phyloP scores from a whole-genome alignment of 2,329 filamentous ascomycete genomes.

The Botrytis hyacinthi region DNA sequence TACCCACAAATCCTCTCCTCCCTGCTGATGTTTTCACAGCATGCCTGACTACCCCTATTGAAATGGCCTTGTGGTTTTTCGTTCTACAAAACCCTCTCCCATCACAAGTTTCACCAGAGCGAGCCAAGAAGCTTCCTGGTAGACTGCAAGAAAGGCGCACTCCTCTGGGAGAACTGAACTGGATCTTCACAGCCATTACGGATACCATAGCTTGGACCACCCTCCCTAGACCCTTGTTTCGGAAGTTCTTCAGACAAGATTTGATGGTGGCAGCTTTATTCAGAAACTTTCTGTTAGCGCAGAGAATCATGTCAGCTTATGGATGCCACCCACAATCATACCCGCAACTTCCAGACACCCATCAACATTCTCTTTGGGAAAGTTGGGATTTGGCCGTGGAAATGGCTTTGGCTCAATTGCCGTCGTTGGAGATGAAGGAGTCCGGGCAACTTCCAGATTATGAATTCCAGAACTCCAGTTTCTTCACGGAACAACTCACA shows the following conservation, averaged over 20 bases:
- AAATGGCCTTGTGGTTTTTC: slow-evolving; percentile 96
- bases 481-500: slow-evolving; percentile 95
- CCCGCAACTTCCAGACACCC: slow-evolving; percentile 88
- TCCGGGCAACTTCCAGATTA: slow-evolving; percentile 64
- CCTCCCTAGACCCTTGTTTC: slow-evolving; percentile 83
- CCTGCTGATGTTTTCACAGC: slow-evolving; percentile 95
- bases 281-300: slow-evolving; percentile 90
- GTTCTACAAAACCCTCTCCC: slow-evolving; percentile 77
- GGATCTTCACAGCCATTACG: slow-evolving; percentile 99
- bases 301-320: slow-evolving; percentile 94
- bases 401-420: slow-evolving; percentile 86
- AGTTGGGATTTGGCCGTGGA: slow-evolving; percentile 98
- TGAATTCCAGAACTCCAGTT: slow-evolving; percentile 90
- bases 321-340: slow-evolving; percentile 93
- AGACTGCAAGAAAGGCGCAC: slow-evolving; percentile 90
- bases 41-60: slow-evolving; percentile 93
- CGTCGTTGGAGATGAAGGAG: slow-evolving; percentile 77
- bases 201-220: slow-evolving; percentile 99
- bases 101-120: slow-evolving; percentile 68
- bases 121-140: slow-evolving; percentile 86
- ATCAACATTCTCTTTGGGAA: slow-evolving; percentile 91
- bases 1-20: slow-evolving; percentile 90
- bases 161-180: slow-evolving; percentile 92
- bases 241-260: slow-evolving; percentile 95
- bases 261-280: slow-evolving; percentile 98